phyloP scores from a whole-genome alignment of 441 rosid genomes.

The Daphne laureola region DNA sequence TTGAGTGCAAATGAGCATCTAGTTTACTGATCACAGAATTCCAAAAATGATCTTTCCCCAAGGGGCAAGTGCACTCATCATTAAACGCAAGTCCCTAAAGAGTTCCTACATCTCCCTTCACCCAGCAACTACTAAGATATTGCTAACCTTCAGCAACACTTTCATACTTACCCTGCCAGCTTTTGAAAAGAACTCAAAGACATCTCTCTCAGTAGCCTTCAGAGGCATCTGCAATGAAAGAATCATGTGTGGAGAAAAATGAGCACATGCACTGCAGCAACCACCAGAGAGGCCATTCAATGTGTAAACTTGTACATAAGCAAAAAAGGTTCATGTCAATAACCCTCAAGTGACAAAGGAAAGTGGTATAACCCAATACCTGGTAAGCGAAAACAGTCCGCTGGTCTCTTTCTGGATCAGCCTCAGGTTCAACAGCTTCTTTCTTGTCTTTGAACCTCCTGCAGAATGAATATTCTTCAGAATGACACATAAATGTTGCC shows the following conservation, averaged over 20 bases:
- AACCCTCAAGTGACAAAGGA: constrained; percentile 10
- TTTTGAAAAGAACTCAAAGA: constrained; percentile 86
- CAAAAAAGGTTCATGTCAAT: not conserved
- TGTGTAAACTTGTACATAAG: not conserved
- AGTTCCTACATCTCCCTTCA: too few species aligned
- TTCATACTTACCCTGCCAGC: constrained; percentile 70
- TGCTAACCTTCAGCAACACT: too few species aligned
- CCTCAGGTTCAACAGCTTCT: constrained; percentile 70
- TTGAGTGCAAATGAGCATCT: too few species aligned
- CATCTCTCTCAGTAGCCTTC: constrained; percentile 88
- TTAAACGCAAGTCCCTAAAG: too few species aligned
- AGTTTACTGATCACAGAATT: too few species aligned
- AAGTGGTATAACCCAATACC: constrained; percentile 28
- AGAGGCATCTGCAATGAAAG: constrained; percentile 69
- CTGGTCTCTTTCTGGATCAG: constrained; percentile 96
- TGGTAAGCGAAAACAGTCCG: constrained; percentile 95
- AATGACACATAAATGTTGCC: not conserved
- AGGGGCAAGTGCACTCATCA: too few species aligned
- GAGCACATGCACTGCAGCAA: constrained; percentile 7
- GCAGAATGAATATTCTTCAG: constrained; percentile 11
- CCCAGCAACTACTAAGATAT: too few species aligned
- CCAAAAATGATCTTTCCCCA: too few species aligned
- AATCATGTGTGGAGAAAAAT: constrained; percentile 8
- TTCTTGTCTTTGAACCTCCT: constrained; percentile 81
- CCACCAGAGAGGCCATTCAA: not conserved